A percentile compares a stretch with the other conserved stretches of the same genome.
These are phyloP conservation scores for Pseudocercospora fuligena DNA, from an alignment of 2,329 filamentous ascomycete genomes.

Conservation along the genomic window DNA sequence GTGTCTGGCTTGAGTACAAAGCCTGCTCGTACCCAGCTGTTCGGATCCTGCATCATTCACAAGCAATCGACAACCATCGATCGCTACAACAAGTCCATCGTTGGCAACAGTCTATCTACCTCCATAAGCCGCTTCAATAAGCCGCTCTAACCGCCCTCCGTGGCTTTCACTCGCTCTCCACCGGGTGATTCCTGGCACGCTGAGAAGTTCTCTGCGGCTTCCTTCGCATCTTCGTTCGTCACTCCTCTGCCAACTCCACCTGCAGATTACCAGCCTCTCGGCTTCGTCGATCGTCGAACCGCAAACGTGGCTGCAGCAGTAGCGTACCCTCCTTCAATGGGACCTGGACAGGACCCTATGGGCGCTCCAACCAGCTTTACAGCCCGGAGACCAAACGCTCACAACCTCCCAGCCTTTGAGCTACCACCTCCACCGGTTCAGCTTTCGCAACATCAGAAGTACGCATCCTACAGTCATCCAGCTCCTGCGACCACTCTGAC, in stretches of 20 bases:
- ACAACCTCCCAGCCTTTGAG: constrained; percentile 70
- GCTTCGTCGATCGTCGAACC: constrained; percentile 44
- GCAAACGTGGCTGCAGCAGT: constrained; percentile 68
- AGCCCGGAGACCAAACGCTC: constrained; percentile 71
- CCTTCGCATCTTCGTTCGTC: constrained; percentile 31
- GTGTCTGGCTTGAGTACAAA: constrained; percentile 45
- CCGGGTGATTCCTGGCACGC: constrained; percentile 36
- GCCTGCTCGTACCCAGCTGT: constrained; percentile 39
- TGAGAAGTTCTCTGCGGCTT: constrained; percentile 32
- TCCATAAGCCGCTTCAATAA: constrained; percentile 22
- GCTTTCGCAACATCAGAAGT: constrained; percentile 54
- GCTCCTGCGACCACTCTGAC: constrained; percentile 49
- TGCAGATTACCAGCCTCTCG: constrained; percentile 38
- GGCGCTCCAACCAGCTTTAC: constrained; percentile 69
- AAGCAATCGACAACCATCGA: constrained; percentile 31
- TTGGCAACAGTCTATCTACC: constrained; percentile 14
- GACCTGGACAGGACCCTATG: constrained; percentile 65
- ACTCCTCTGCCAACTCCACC: constrained; percentile 39
- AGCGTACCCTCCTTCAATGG: constrained; percentile 65
- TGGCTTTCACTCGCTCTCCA: constrained; percentile 39
- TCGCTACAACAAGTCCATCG: constrained; percentile 17
- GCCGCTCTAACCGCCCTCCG: constrained; percentile 35
- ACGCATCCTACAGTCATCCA: constrained; percentile 40
- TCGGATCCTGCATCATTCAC: constrained; percentile 37
- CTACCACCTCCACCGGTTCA: constrained; percentile 66